phyloP scores from a whole-genome alignment of 345 rosid species.

The Passiflora organensis region DNA sequence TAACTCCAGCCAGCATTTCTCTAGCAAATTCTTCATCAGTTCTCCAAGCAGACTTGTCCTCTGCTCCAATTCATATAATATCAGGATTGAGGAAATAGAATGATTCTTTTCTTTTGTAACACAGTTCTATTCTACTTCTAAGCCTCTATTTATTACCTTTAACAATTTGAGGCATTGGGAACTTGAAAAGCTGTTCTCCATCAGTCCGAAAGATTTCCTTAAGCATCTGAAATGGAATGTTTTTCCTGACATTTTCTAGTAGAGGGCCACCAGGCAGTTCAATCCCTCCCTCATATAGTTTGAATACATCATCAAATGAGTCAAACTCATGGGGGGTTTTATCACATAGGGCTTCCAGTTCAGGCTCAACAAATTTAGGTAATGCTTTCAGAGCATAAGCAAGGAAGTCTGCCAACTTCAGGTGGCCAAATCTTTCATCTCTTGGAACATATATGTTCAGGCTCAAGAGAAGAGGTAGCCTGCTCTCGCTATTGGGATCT shows the following conservation, averaged over 20 bases:
- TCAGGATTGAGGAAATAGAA: neutral
- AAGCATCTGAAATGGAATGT: slow-evolving; percentile 30
- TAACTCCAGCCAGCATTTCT: slow-evolving; percentile 41
- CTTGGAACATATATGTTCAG: slow-evolving; percentile 36
- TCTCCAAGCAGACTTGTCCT: slow-evolving; percentile 38
- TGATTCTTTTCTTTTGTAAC: too few relatives aligned
- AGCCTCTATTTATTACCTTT: slow-evolving; percentile 29
- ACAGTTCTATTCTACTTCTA: too few relatives aligned
- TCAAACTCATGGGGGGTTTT: slow-evolving; percentile 34
- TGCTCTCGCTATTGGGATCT: slow-evolving; percentile 37
- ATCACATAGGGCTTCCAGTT: slow-evolving; percentile 21
- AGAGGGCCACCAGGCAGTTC: slow-evolving; percentile 21
- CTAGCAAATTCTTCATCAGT: slow-evolving; percentile 39
- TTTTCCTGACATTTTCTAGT: slow-evolving; percentile 12
- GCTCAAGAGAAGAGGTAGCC: slow-evolving; percentile 30
- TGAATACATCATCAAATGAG: slow-evolving; percentile 31
- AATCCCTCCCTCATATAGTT: slow-evolving; percentile 35
- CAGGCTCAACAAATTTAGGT: slow-evolving; percentile 30
- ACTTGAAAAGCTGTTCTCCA: slow-evolving; percentile 28
- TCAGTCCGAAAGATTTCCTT: slow-evolving; percentile 30
- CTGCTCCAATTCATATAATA: slow-evolving; percentile 7
- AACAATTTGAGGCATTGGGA: slow-evolving; percentile 37
- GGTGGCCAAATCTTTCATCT: slow-evolving; percentile 38
- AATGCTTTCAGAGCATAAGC: slow-evolving; percentile 30
- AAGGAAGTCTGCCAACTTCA: slow-evolving; percentile 40